Evolutionary conservation across 1,284 basidiomycete genomes (phyloP).

Genomic region (Marasmius sp.): DNA sequence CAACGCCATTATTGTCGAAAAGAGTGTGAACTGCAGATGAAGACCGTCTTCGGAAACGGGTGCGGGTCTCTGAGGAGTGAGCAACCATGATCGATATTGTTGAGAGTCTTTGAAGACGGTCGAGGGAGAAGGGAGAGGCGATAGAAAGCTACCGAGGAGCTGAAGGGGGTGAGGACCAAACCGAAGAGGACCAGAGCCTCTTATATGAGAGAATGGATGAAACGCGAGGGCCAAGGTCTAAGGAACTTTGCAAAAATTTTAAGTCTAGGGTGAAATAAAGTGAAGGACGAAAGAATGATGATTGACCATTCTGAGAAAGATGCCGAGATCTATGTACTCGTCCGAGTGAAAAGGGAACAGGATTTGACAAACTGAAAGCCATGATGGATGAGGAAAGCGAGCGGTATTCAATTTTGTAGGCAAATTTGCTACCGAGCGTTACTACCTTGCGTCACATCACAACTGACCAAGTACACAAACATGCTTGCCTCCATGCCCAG

Average conservation of each 20-base stretch:
- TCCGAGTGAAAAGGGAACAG: not conserved
- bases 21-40: not conserved
- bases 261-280: not conserved
- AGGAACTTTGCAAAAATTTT: too few relatives aligned
- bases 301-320: not conserved
- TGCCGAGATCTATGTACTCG: not conserved
- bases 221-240: not conserved
- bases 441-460: too few relatives aligned
- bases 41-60: conserved; percentile 4
- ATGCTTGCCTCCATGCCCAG: too few relatives aligned
- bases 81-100: conserved; percentile 24
- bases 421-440: too few relatives aligned
- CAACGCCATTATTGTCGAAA: conserved; percentile 9
- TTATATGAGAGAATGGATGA: not conserved
- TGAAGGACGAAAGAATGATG: conserved; percentile 8
- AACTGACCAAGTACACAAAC: too few relatives aligned
- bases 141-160: not conserved
- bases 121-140: conserved; percentile 1
- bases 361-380: not conserved
- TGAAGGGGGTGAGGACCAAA: not conserved
- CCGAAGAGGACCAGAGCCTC: not conserved
- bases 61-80: conserved; percentile 27
- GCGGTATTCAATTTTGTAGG: too few relatives aligned
- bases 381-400: too few relatives aligned
- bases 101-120: conserved; percentile 3